Conservation (phyloP, 108 stramenopile species). For the Nitzschia sp. region DNA sequence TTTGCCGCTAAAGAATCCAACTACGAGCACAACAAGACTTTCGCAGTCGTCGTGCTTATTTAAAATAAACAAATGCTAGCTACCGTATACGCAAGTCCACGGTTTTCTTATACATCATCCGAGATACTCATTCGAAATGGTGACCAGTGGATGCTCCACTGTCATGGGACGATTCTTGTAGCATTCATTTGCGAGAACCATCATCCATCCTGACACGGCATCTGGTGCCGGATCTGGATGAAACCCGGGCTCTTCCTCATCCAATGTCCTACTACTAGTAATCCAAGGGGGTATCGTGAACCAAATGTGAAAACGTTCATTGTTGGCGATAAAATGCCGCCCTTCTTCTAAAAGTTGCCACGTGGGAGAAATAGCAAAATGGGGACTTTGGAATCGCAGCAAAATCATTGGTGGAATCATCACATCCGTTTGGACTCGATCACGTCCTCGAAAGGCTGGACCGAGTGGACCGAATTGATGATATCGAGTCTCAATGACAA, state of each 20-base stretch:
- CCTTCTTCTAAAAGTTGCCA: constrained; percentile 3
- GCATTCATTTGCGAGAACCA: constrained; percentile 9
- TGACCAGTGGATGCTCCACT: constrained; percentile 30
- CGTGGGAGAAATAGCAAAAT: background rate
- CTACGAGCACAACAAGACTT: no score
- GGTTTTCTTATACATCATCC: no score
- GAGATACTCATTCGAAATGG: no score
- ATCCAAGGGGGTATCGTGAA: no score
- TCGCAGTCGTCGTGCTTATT: no score
- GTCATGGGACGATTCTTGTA: constrained; percentile 33
- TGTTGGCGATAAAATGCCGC: background rate
- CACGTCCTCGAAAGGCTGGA: constrained; percentile 45
- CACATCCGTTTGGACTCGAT: constrained; percentile 14
- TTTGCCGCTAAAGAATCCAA: no score
- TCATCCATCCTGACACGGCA: constrained; percentile 21
- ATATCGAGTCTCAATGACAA: background rate
- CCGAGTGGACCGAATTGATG: constrained; percentile 45
- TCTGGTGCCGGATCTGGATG: no score
- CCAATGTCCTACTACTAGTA: no score
- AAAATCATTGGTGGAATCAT: background rate
- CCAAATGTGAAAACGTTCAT: background rate
- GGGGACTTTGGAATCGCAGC: background rate
- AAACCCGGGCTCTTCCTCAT: no score
- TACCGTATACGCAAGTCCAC: no score
- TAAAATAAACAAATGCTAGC: no score